Conservation (phyloP, 371 early-diverging fungal genomes). For the Dinochytrium kinnereticum region DNA sequence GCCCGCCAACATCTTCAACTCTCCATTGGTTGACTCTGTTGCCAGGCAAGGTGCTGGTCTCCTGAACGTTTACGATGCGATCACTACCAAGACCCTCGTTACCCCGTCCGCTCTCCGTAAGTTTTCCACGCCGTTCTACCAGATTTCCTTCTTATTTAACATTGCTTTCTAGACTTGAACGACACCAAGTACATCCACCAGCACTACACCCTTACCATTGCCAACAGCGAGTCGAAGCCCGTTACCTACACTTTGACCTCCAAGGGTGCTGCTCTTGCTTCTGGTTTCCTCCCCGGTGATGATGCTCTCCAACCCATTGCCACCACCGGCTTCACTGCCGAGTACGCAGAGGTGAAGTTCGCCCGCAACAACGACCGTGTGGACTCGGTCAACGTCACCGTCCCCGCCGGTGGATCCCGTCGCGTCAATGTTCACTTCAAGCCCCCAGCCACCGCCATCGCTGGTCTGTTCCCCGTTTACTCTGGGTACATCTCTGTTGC, state of each 20-base stretch:
- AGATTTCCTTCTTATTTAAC: neutral
- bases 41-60: conserved; percentile 75
- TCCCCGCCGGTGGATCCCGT: neutral
- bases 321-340: conserved; percentile 20
- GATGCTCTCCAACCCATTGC: conserved; percentile 22
- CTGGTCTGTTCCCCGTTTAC: conserved; percentile 30
- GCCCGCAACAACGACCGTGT: conserved; percentile 8
- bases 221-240: conserved; percentile 4
- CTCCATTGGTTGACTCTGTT: conserved; percentile 51
- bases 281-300: conserved; percentile 14
- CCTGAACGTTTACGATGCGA: conserved; percentile 65
- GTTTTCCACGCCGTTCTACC: neutral
- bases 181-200: conserved; percentile 9
- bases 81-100: conserved; percentile 57
- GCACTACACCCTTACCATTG: neutral
- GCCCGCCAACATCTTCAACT: conserved; percentile 45
- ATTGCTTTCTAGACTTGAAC: conserved; percentile 15
- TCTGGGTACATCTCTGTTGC: conserved; percentile 31
- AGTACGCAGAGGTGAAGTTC: conserved; percentile 30
- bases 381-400: conserved; percentile 9
- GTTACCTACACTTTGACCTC: conserved; percentile 61
- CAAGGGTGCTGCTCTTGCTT: conserved; percentile 29
- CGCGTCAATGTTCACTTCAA: conserved; percentile 12
- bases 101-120: conserved; percentile 53
- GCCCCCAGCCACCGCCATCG: conserved; percentile 21